Conservation (phyloP, 495 filamentous ascomycete genomes). For the Daldinia decipiens region DNA sequence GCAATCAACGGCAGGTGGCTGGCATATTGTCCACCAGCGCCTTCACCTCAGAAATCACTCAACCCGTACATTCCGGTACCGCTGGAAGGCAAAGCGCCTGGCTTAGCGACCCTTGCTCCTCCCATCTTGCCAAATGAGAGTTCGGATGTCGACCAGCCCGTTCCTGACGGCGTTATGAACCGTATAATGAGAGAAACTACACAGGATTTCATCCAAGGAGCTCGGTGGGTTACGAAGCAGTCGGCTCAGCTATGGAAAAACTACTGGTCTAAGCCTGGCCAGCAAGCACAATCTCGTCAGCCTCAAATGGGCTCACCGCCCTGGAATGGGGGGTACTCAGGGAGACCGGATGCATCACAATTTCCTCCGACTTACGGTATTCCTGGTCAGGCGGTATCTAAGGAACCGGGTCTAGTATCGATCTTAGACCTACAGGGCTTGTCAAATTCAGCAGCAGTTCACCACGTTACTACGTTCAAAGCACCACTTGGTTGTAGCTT, state of each 20-base stretch:
- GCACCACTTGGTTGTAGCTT: conserved; percentile 89
- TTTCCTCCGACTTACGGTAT: conserved; percentile 84
- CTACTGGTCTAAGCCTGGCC: conserved; percentile 78
- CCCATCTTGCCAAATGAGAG: conserved; percentile 79
- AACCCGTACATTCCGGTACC: conserved; percentile 65
- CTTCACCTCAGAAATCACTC: conserved; percentile 74
- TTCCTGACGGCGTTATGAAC: conserved; percentile 83
- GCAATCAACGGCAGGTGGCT: conserved; percentile 84
- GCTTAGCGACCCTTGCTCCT: conserved; percentile 73
- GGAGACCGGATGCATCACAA: conserved; percentile 53
- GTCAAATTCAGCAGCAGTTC: conserved; percentile 59
- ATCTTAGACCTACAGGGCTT: conserved; percentile 79
- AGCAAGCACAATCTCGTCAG: conserved; percentile 55
- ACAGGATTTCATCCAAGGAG: conserved; percentile 89
- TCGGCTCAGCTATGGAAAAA: conserved; percentile 86
- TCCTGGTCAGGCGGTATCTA: conserved; percentile 57
- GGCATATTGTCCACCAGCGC: conserved; percentile 79
- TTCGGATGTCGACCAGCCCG: conserved; percentile 79
- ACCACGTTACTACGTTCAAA: conserved; percentile 81
- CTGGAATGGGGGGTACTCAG: conserved; percentile 52
- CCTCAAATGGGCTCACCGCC: conserved; percentile 51
- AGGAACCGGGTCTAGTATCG: conserved; percentile 83
- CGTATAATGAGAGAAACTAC: conserved; percentile 87
- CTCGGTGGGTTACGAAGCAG: conserved; percentile 86
- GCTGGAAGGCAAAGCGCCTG: conserved; percentile 66